These are phyloP conservation scores for Eucalyptus curtisii DNA, from an alignment of 345 rosid species.

Conservation along the genomic window DNA sequence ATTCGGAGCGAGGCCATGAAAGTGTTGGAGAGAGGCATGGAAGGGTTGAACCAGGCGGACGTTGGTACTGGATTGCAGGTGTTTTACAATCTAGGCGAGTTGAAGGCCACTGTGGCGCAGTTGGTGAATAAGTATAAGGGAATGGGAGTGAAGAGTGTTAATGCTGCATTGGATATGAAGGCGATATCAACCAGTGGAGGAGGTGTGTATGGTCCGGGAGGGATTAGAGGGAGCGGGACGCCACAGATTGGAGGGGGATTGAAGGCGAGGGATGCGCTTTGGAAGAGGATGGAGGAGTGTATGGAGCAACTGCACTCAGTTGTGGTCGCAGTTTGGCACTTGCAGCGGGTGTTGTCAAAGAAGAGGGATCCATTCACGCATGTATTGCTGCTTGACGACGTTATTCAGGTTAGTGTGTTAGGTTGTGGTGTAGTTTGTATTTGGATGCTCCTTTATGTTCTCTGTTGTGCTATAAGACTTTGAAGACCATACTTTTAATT, in stretches of 20 bases:
- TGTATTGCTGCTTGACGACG: constrained; percentile 85
- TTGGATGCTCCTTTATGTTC: neutral
- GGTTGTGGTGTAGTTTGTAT: neutral
- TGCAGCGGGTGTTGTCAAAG: constrained; percentile 94
- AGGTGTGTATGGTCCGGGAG: constrained; percentile 78
- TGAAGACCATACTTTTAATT: neutral
- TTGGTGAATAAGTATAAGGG: constrained; percentile 68
- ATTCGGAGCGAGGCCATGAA: constrained; percentile 68
- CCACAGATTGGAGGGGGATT: constrained; percentile 92
- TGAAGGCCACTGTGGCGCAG: constrained; percentile 66
- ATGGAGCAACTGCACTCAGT: constrained; percentile 81
- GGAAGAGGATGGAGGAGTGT: constrained; percentile 89
- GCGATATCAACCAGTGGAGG: constrained; percentile 50
- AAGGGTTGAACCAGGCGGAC: constrained; percentile 91
- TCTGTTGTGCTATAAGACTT: neutral
- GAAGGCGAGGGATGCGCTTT: constrained; percentile 76
- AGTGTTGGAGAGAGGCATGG: constrained; percentile 91
- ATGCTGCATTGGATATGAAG: constrained; percentile 86
- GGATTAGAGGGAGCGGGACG: constrained; percentile 80
- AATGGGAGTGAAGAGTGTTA: constrained; percentile 71
- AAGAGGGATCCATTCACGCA: constrained; percentile 97
- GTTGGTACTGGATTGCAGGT: constrained; percentile 98
- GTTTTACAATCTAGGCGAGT: constrained; percentile 88
- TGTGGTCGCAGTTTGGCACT: constrained; percentile 88
- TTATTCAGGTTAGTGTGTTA: constrained; percentile 51